These are phyloP conservation scores for Pterulicium gracile DNA, from an alignment of 1,284 basidiomycete species.

Conservation along the genomic window DNA sequence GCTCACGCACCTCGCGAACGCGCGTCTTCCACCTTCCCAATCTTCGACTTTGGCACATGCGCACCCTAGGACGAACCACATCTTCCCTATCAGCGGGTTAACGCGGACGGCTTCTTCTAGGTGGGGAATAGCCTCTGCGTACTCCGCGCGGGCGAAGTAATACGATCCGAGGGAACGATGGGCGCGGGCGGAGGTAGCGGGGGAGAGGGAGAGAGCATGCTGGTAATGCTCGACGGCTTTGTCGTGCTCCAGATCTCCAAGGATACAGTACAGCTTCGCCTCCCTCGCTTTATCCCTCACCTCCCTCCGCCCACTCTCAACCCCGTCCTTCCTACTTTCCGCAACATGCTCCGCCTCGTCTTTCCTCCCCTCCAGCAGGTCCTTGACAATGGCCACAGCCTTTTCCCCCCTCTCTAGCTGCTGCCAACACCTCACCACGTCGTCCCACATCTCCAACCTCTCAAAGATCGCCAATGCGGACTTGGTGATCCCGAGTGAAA, in stretches of 20 bases:
- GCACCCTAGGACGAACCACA: slow-evolving; percentile 96
- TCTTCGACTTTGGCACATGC: slow-evolving; percentile 71
- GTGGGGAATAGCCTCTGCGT: slow-evolving; percentile 52
- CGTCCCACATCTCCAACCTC: slow-evolving; percentile 94
- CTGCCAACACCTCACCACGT: slow-evolving; percentile 80
- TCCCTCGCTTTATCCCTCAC: slow-evolving; percentile 61
- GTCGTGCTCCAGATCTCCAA: slow-evolving; percentile 84
- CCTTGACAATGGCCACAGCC: slow-evolving; percentile 70
- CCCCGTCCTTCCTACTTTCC: slow-evolving; percentile 46
- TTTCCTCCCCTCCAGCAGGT: slow-evolving; percentile 75
- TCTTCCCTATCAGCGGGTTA: slow-evolving; percentile 78
- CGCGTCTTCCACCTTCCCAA: slow-evolving; percentile 77
- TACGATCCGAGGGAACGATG: slow-evolving; percentile 86
- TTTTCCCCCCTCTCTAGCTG: slow-evolving; percentile 70
- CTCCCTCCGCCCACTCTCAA: slow-evolving; percentile 29
- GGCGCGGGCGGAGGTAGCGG: slow-evolving; percentile 73
- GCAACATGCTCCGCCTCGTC: slow-evolving; percentile 69
- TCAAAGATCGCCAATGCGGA: slow-evolving; percentile 89
- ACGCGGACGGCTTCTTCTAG: slow-evolving; percentile 73
- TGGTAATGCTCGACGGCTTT: slow-evolving; percentile 65
- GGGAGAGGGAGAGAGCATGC: slow-evolving; percentile 78
- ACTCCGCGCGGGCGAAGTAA: slow-evolving; percentile 65
- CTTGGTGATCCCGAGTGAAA: slow-evolving; percentile 75
- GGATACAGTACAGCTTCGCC: slow-evolving; percentile 92
- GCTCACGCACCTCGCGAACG: slow-evolving; percentile 79